Base-by-base conservation (phyloP, 129 eudicot genomes). In the Rutidosis leptorrhynchoides region DNA sequence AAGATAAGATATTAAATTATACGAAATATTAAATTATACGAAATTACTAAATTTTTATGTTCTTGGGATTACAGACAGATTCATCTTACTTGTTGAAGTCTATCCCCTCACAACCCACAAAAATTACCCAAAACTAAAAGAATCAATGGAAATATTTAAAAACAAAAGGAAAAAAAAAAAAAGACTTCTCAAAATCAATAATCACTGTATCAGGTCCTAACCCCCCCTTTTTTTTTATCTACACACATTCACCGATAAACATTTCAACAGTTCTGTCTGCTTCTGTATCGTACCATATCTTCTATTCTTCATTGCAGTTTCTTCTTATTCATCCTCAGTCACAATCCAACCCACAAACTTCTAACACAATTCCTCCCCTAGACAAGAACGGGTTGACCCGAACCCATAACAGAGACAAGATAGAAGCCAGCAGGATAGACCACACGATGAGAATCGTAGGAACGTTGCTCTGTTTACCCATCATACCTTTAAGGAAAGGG, bases 401-500 rank as follows among this genome's bases (percentile, higher is more conserved):
- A 51, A 88, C 96, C 96, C 96, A 87, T 37, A 87, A 67, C 23
- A 84, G 82, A 19, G 90, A 82, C 62, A 84, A 79, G 27, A 87
- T 84, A 1, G 90, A 84, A 16, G 95, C 90, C 48, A 87, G 75
- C 57, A 84, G 82, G 52, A 87, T 87, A 32, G 96, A 84, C 96
- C 96, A 88, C 58, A 88, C 96, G 1, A 88, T 33, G 19, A 84
- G 64, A 19, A 88, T 88, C 3, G 96, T 84, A 7, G 96, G 96
- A 5, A 88, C 80, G 2, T 75, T 27, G 24, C 59, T 63, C 16
- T 88, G 90, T 59, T 68, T 88, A 5, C 96, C 96, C 90, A 84
- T 82, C 83, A 88, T 77, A 74, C 95, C 90, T 63, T 87, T 87
- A 60, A 87, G 83, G 85, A 87, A 87, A 48, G 95, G 95, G 78